These are phyloP conservation scores for Aspergillus leporis DNA, from an alignment of 495 filamentous ascomycete genomes.

Conservation along the genomic window DNA sequence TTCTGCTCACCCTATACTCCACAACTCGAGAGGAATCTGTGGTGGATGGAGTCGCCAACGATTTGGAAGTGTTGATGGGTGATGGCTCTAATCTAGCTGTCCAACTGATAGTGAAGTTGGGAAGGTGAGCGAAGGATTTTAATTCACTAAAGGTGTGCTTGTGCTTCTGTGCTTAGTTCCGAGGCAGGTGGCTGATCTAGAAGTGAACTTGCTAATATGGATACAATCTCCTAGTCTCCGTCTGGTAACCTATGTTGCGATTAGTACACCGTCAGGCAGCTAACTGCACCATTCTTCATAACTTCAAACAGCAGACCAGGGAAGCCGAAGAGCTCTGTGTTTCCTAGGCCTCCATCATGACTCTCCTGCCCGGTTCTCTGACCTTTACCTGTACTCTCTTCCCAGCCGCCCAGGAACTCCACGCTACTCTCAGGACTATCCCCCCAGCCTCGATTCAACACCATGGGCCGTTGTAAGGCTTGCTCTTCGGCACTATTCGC, in stretches of 20 bases:
- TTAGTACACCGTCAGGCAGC: slow-evolving; percentile 85
- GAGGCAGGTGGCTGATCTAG: too few relatives aligned
- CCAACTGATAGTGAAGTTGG: too few relatives aligned
- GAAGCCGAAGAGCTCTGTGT: slow-evolving; percentile 90
- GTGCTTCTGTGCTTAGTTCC: too few relatives aligned
- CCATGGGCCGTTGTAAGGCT: slow-evolving; percentile 73
- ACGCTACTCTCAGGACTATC: slow-evolving; percentile 89
- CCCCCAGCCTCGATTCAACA: slow-evolving; percentile 85
- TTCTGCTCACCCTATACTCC: too few relatives aligned
- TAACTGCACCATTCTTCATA: slow-evolving; percentile 86
- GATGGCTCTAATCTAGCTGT: too few relatives aligned
- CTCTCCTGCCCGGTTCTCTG: slow-evolving; percentile 40
- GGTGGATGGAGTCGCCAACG: too few relatives aligned
- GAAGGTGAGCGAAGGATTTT: too few relatives aligned
- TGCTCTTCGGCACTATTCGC: slow-evolving; percentile 60
- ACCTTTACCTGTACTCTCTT: slow-evolving; percentile 63
- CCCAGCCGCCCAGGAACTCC: slow-evolving; percentile 87
- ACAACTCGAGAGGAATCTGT: too few relatives aligned
- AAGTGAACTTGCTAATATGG: background rate
- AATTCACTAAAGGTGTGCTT: too few relatives aligned
- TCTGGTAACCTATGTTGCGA: background rate
- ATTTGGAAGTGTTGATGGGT: too few relatives aligned
- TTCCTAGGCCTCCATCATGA: slow-evolving; percentile 63
- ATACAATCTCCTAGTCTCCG: slow-evolving; percentile 7
- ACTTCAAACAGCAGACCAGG: slow-evolving; percentile 95